Evolutionary conservation across 1,139 yeast genomes (phyloP), one percentile per base, ranked within the genome.

Genomic region (Magnusiomyces magnusii): DNA sequence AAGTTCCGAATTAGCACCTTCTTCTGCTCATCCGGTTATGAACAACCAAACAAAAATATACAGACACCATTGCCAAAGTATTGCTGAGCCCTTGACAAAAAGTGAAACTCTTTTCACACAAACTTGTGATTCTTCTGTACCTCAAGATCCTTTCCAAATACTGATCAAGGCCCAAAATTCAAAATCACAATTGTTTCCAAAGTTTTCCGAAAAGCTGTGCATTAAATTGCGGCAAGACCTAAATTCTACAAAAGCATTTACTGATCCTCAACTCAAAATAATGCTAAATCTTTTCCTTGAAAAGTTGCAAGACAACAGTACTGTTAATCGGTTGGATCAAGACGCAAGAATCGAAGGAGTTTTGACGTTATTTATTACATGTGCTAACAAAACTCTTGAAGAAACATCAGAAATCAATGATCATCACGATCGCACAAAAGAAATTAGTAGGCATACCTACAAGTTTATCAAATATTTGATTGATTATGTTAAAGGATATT

Each of bases 381-480:
- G 55, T 25, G 54, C 54, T 19, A 42, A 25, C 19, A 27, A 27
- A 9, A 44, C 24, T 25, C 42, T 53, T 13, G 9, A 10, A 28
- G 5, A 17, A 3, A 42, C n/a, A n/a, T n/a, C 7, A 3, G 42
- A 51, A n/a, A 47, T 36, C 24, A 47, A 47, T 41, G 19, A 27
- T 23, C 2, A 21, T 17, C 55, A 17, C 9, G 50, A 53, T 21
- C 27, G 17, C 2, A 2, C 55, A n/a, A 31, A 41, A 2, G 55
- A 53, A 23, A 44, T 53, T 15, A 25, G 42, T 19, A 19, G 17
- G 10, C 51, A 53, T n/a, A 42, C 51, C 21, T 21, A 42, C 9
- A 19, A 17, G 1, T 53, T 53, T 31, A n/a, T 53, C 27, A 28
- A 44, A 13, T 53, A 53, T 25, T 27, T 53, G n/a, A 53, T 53